A percentile compares a stretch with the other conserved stretches of the same genome.
Conservation (phyloP, 176 grass and related monocot genomes). For the Carex cristatella region DNA sequence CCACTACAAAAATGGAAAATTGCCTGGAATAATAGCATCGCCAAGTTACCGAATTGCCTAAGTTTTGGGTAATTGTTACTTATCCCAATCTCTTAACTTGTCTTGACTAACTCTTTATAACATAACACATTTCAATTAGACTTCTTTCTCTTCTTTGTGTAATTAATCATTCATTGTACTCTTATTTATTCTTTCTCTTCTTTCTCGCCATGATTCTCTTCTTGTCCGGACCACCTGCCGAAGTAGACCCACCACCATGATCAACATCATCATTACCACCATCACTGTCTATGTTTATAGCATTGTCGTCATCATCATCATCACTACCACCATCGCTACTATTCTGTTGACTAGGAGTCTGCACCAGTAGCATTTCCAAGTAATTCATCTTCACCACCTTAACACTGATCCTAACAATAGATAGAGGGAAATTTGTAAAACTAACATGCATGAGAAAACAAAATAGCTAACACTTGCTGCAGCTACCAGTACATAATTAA, state of each 20-base stretch:
- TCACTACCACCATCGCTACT: background rate
- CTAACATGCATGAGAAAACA: background rate
- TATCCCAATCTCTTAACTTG: too few species aligned
- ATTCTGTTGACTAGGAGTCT: conserved; percentile 25
- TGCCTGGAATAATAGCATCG: too few species aligned
- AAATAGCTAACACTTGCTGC: background rate
- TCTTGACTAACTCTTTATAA: too few species aligned
- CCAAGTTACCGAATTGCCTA: too few species aligned
- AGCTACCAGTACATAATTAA: background rate
- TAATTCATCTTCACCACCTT: conserved; percentile 56
- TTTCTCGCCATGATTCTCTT: conserved; percentile 39
- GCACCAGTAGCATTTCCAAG: conserved; percentile 50
- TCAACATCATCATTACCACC: background rate
- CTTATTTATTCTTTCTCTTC: background rate
- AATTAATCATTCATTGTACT: too few species aligned
- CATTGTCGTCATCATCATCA: background rate
- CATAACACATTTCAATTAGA: too few species aligned
- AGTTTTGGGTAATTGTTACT: too few species aligned
- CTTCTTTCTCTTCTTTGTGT: too few species aligned
- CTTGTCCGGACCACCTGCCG: background rate
- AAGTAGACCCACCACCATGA: background rate
- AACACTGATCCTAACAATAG: conserved; percentile 15
- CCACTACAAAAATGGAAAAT: too few species aligned
- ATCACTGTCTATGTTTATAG: background rate
- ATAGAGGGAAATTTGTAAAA: background rate